A percentile compares a stretch with the other conserved stretches of the same genome.
phyloP scores from a whole-genome alignment of 768 basidiomycete genomes.

The Hericium rajendrae region DNA sequence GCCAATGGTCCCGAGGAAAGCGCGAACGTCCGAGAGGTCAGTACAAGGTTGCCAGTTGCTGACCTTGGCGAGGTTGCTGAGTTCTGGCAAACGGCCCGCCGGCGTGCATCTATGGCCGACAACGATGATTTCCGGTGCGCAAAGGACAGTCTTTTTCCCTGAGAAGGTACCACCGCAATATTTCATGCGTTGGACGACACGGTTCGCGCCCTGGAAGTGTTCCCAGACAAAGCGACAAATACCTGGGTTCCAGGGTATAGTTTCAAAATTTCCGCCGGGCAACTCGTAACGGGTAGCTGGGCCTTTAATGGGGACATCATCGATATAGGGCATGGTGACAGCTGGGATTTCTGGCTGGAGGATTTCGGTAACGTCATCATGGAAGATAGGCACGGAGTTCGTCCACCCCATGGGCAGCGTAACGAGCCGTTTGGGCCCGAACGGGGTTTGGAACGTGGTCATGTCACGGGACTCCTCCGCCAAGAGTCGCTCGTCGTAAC shows the following conservation, averaged over 20 bases:
- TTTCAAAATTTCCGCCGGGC: slow-evolving; percentile 23
- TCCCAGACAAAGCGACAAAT: slow-evolving; percentile 33
- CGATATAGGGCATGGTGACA: slow-evolving; percentile 26
- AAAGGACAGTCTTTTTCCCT: slow-evolving; percentile 25
- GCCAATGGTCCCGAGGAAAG: slow-evolving; percentile 18
- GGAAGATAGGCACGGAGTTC: too few relatives aligned
- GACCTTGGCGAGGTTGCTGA: slow-evolving; percentile 18
- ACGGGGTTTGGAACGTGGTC: too few relatives aligned
- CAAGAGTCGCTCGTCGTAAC: too few relatives aligned
- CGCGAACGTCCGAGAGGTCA: slow-evolving; percentile 16
- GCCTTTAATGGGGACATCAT: slow-evolving; percentile 29
- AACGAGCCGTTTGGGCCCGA: too few relatives aligned
- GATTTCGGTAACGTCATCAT: too few relatives aligned
- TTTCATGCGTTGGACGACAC: slow-evolving; percentile 27
- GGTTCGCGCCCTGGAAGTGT: slow-evolving; percentile 26
- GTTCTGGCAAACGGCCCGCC: slow-evolving; percentile 23
- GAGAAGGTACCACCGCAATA: slow-evolving; percentile 29
- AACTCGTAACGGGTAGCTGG: slow-evolving; percentile 22
- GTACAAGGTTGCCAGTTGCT: slow-evolving; percentile 15
- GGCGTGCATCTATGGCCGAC: slow-evolving; percentile 30
- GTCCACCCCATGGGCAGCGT: too few relatives aligned
- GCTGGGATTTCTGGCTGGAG: too few relatives aligned
- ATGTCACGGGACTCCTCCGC: too few relatives aligned
- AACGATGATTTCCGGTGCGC: slow-evolving; percentile 19
- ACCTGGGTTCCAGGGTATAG: slow-evolving; percentile 25